phyloP scores from a whole-genome alignment of 495 filamentous ascomycete genomes.

The Penicillium angulare region DNA sequence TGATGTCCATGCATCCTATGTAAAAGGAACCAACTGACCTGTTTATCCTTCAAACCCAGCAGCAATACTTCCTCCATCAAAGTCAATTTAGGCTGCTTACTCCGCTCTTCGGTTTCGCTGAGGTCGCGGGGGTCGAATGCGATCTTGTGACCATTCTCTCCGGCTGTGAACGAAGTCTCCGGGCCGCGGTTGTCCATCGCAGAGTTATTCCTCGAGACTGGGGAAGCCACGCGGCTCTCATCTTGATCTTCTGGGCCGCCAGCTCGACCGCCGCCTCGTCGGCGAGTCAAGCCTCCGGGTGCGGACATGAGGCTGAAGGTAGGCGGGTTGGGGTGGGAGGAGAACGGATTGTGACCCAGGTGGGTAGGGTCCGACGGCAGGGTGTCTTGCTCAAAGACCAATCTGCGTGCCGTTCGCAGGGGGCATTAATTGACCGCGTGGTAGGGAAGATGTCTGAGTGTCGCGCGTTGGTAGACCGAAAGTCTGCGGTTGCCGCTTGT shows the following conservation, averaged over 20 bases:
- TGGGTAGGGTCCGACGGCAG: constrained; percentile 6
- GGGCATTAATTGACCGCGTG: constrained; percentile 20
- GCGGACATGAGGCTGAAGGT: constrained; percentile 55
- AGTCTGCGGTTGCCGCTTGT: constrained; percentile 25
- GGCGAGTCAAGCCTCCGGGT: constrained; percentile 70
- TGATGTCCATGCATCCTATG: background rate
- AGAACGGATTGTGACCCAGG: constrained; percentile 1
- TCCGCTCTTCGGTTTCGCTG: constrained; percentile 93
- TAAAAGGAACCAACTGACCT: constrained; percentile 53
- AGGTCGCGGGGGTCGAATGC: constrained; percentile 97
- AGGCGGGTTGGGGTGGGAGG: constrained; percentile 15
- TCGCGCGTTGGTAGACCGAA: constrained; percentile 27
- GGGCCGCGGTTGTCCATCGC: constrained; percentile 64
- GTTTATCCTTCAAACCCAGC: constrained; percentile 96
- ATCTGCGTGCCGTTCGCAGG: constrained; percentile 32
- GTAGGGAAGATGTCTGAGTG: constrained; percentile 18
- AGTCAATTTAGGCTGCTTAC: constrained; percentile 96
- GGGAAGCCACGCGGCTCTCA: constrained; percentile 69
- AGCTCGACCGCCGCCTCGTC: constrained; percentile 67
- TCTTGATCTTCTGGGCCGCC: constrained; percentile 55
- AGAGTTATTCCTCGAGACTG: constrained; percentile 57
- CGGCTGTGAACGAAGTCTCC: constrained; percentile 88
- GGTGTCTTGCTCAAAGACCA: constrained; percentile 9
- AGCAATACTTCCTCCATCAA: constrained; percentile 97
- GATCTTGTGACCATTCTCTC: constrained; percentile 98